A percentile compares a stretch with the other conserved stretches of the same genome.
Conservation (phyloP, 306 rosid species). For the Casuarina equisetifolia region DNA sequence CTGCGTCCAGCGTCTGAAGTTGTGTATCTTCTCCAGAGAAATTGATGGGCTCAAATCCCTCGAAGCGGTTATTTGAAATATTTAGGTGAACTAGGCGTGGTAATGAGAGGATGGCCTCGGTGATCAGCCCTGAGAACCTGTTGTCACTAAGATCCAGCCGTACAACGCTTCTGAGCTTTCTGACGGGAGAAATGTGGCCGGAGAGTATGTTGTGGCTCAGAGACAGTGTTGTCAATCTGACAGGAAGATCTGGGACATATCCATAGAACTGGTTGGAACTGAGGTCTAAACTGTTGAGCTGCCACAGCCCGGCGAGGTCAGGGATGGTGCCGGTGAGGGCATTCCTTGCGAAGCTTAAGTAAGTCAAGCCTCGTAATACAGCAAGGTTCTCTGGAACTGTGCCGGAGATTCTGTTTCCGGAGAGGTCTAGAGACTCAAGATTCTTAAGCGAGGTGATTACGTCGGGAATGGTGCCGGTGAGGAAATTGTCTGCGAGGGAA, state of each 20-base stretch:
- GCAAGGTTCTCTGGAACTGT: conserved; percentile 21
- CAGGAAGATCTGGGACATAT: conserved; percentile 34
- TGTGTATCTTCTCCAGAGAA: conserved; percentile 9
- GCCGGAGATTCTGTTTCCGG: conserved; percentile 40
- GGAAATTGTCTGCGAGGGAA: conserved; percentile 37
- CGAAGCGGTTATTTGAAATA: conserved; percentile 41
- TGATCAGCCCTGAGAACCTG: conserved; percentile 38
- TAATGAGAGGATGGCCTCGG: conserved; percentile 28
- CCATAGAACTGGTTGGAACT: conserved; percentile 43
- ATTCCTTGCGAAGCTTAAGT: conserved; percentile 41
- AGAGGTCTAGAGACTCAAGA: conserved; percentile 35
- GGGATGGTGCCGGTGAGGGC: conserved; percentile 40
- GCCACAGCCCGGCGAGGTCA: conserved; percentile 42
- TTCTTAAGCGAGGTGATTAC: conserved; percentile 26
- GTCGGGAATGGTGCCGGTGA: conserved; percentile 39
- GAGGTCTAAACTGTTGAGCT: conserved; percentile 35
- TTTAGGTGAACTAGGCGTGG: conserved; percentile 29
- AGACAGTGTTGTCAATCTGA: conserved; percentile 29
- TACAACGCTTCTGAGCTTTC: conserved; percentile 19
- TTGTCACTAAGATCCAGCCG: conserved; percentile 44
- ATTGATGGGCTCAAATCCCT: conserved; percentile 21
- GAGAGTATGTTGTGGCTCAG: conserved; percentile 34
- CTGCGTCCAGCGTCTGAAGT: conserved; percentile 44
- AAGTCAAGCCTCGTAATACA: conserved; percentile 32
- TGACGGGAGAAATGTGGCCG: conserved; percentile 30